Base-by-base conservation (phyloP, 345 rosid genomes). In the Bruguiera sexangula region DNA sequence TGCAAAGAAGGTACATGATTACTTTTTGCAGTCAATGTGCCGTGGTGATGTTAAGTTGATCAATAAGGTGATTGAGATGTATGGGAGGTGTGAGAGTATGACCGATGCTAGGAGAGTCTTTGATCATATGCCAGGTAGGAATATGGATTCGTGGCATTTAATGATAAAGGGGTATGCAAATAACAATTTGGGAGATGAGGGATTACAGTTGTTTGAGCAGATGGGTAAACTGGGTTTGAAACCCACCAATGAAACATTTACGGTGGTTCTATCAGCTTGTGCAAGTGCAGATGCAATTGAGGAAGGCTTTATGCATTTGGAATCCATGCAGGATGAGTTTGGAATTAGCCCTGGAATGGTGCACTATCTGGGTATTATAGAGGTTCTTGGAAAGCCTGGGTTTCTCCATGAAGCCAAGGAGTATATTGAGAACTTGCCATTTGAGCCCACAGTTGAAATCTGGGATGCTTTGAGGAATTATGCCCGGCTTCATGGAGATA, bases 101-200 rank as follows among this genome's bases (percentile, higher is more conserved):
- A 85, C 82, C 3, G 90, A 90, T 76, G 88, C 90, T 2, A 75
- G 82, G 69, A 86, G 96, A 71, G 96, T 90, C 34, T 90, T 90
- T 66, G 88, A 90, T 78, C 87, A 90, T 62, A 88, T 86, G 92
- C 80, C 80, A 3, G 82, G 82, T 43, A 85, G 86, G 76, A 65
- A 87, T 72, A 85, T 85, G 75, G 94, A 84, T 68, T 75, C 92
- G 0, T 90, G 96, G 93, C 90, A 88, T 83, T 76, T 79, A 82
- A 84, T 86, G 90, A 82, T 90, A 67, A 75, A 79, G 69, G 91
- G 80, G 3, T 86, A 83, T 77, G 83, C 86, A 15, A 76, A 78
- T 68, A 90, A 88, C 53, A 84, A 80, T 30, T 70, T 84, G 78
- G 94, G 96, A 57, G 94, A 90, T 67, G 90, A 86, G 20, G 92